Conservation (phyloP, 495 filamentous ascomycete genomes). For the Aspergillus funiculosus region DNA sequence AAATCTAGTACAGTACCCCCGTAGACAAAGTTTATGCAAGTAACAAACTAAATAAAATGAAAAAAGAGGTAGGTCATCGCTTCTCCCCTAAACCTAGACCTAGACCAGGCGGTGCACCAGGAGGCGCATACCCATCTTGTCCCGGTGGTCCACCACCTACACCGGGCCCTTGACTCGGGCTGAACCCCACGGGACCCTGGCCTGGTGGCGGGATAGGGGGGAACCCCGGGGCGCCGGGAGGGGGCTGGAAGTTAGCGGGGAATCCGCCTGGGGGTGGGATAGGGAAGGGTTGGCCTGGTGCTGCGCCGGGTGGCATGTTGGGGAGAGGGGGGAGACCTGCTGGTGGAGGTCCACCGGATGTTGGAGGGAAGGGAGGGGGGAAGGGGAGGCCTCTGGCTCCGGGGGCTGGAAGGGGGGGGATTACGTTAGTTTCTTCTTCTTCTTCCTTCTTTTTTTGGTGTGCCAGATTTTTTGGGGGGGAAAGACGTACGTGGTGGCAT, state of each 20-base stretch:
- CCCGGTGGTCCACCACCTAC: conserved; percentile 26
- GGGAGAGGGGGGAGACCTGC: conserved; percentile 33
- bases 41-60: neutral
- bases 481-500: conserved; percentile 43
- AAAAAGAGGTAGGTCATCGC: conserved; percentile 12
- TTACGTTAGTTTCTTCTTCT: conserved; percentile 19
- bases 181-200: conserved; percentile 21
- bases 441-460: no score
- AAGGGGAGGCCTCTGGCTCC: conserved; percentile 62
- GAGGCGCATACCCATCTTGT: conserved; percentile 27
- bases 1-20: no score
- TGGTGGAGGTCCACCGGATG: conserved; percentile 34
- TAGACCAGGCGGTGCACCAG: conserved; percentile 22
- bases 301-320: conserved; percentile 33
- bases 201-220: conserved; percentile 25
- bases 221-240: conserved; percentile 30
- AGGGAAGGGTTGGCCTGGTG: conserved; percentile 48
- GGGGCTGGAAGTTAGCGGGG: conserved; percentile 49
- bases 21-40: neutral
- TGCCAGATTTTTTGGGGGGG: conserved; percentile 20
- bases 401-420: conserved; percentile 36
- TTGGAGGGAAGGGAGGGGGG: conserved; percentile 48
- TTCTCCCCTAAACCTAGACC: conserved; percentile 18
- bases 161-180: conserved; percentile 24
- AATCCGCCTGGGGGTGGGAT: conserved; percentile 60